These are phyloP conservation scores for Solanum gandarillasii DNA, from an alignment of 257 asterid species.

Conservation along the genomic window DNA sequence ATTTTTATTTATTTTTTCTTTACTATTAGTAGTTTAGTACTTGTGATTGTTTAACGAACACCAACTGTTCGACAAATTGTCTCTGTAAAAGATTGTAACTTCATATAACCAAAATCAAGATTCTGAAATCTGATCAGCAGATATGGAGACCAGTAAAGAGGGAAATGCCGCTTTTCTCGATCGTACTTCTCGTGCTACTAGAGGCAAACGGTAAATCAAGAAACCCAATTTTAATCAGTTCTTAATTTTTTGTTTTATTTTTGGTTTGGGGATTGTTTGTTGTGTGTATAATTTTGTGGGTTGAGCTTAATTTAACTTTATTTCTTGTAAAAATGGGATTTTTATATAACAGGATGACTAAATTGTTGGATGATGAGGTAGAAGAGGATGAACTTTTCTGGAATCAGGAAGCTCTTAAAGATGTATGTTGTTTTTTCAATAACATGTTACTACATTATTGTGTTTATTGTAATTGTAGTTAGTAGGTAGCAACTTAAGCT, in stretches of 20 bases:
- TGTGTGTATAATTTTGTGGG: neutral
- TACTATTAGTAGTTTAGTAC: neutral
- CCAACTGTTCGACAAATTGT: neutral
- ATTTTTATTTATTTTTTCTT: no score
- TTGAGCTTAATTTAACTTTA: neutral
- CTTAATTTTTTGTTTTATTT: neutral
- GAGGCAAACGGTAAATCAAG: slow-evolving; percentile 65
- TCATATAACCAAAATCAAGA: neutral
- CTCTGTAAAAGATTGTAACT: neutral
- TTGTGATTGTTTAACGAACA: neutral
- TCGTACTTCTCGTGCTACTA: neutral
- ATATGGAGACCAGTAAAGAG: neutral
- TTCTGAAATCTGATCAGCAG: neutral
- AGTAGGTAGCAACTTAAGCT: neutral
- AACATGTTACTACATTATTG: neutral
- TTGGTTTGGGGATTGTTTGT: neutral
- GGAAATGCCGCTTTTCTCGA: neutral
- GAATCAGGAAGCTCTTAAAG: slow-evolving; percentile 97
- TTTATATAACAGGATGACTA: slow-evolving; percentile 57
- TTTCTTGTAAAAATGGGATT: neutral
- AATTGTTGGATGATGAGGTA: slow-evolving; percentile 67
- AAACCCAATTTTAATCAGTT: neutral
- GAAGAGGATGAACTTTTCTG: slow-evolving; percentile 90
- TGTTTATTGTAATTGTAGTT: neutral
- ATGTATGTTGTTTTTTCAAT: slow-evolving; percentile 26